Conservation (phyloP, 2,329 filamentous ascomycete genomes). For the Penicillium sp. region DNA sequence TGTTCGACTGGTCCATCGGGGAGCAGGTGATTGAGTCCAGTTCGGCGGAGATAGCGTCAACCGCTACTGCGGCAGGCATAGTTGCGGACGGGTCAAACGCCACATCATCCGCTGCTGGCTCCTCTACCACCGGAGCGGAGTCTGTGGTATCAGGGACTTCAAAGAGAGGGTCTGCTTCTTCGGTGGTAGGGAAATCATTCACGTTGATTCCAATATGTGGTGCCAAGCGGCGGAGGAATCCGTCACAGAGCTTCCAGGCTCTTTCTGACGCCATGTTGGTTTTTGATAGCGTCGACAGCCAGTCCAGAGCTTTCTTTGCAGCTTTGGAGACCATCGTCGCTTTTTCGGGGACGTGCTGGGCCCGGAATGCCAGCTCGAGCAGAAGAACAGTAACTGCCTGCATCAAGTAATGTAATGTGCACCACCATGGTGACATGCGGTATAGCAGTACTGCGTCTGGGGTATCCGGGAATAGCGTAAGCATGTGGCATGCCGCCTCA, state of each 20-base stretch:
- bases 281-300: conserved; percentile 27
- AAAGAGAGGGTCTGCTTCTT: conserved; percentile 15
- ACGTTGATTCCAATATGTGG: conserved; percentile 26
- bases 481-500: conserved; percentile 35
- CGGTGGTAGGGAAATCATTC: conserved; percentile 24
- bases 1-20: conserved; percentile 19
- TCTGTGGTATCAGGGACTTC: conserved; percentile 15
- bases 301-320: conserved; percentile 30
- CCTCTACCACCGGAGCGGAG: conserved; percentile 4
- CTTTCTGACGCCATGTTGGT: conserved; percentile 25
- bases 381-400: conserved; percentile 38
- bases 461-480: conserved; percentile 35
- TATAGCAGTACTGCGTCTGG: conserved; percentile 32
- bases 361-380: conserved; percentile 37
- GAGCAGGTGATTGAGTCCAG: conserved; percentile 20
- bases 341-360: conserved; percentile 39
- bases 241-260: conserved; percentile 32
- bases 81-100: conserved; percentile 16
- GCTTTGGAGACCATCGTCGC: conserved; percentile 30
- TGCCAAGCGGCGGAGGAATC: conserved; percentile 29
- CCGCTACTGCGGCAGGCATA: conserved; percentile 7
- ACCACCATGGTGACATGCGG: conserved; percentile 39
- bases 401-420: conserved; percentile 38
- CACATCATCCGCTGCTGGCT: conserved; percentile 11
- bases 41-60: conserved; percentile 15